Conservation (phyloP, 257 asterid genomes). For the Nicotiana knightiana region DNA sequence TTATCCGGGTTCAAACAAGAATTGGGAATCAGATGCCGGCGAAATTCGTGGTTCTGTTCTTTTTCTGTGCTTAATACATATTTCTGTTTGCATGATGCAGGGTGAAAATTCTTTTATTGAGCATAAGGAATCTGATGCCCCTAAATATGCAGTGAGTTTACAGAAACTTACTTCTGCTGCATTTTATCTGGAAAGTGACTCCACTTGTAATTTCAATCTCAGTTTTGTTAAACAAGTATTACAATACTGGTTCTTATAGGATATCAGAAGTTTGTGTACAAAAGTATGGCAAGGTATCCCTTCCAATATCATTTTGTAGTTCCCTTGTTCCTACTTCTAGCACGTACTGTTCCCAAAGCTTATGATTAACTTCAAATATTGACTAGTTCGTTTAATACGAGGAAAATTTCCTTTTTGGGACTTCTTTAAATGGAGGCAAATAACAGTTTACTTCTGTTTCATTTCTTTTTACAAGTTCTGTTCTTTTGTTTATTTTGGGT, state of each 20-base stretch:
- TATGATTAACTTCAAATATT: constrained; percentile 3
- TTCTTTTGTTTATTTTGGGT: neutral
- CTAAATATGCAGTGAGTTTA: constrained; percentile 81
- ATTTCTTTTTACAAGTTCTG: neutral
- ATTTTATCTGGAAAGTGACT: neutral
- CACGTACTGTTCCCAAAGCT: neutral
- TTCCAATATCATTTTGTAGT: neutral
- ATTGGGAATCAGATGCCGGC: neutral
- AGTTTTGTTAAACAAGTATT: neutral
- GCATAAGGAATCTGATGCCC: constrained; percentile 44
- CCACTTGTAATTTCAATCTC: neutral
- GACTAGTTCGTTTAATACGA: neutral
- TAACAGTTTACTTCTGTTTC: neutral
- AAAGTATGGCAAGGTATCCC: neutral
- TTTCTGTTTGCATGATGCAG: constrained; percentile 35
- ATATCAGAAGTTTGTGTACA: neutral
- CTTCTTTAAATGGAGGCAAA: constrained; percentile 1
- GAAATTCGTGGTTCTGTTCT: constrained; percentile 6
- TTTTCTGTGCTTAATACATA: neutral
- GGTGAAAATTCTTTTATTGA: constrained; percentile 28
- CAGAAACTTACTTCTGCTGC: neutral
- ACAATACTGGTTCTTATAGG: neutral
- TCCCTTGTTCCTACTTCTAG: neutral
- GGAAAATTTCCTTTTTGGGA: neutral
- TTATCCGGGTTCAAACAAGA: neutral